Conservation (phyloP, 805 yeast genomes). For the Priceomyces castillae region DNA sequence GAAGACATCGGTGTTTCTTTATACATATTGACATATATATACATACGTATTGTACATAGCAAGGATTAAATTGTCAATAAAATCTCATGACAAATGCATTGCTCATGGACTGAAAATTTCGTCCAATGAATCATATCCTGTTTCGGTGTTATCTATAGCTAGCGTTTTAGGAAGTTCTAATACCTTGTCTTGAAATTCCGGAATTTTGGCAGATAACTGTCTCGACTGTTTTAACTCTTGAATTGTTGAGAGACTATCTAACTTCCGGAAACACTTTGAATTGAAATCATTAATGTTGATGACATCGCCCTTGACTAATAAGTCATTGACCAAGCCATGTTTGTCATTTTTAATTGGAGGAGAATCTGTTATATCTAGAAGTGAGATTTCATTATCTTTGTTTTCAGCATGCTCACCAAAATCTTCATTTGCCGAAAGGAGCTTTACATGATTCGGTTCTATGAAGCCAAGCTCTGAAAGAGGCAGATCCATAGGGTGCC, state of each 20-base stretch:
- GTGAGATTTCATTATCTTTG: no score
- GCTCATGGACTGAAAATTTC: not conserved
- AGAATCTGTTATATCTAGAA: no score
- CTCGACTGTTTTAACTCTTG: no score
- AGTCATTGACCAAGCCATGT: no score
- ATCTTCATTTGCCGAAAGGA: no score
- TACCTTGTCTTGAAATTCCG: not conserved
- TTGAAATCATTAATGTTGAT: no score
- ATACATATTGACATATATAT: not conserved
- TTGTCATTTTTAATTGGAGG: no score
- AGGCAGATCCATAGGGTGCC: conserved; percentile 8
- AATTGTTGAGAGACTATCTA: no score
- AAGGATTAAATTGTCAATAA: not conserved
- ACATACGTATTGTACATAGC: not conserved
- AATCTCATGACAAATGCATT: not conserved
- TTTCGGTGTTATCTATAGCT: not conserved
- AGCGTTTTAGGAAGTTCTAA: not conserved
- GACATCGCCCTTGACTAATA: no score
- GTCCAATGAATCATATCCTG: conserved; percentile 2
- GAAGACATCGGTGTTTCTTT: not conserved
- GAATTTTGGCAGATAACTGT: not conserved
- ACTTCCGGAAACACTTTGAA: no score
- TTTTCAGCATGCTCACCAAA: no score
- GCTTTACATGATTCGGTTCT: not conserved
- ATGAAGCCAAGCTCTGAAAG: not conserved